Conservation (phyloP, 371 early-diverging fungal species). For the Mucor irregularis region DNA sequence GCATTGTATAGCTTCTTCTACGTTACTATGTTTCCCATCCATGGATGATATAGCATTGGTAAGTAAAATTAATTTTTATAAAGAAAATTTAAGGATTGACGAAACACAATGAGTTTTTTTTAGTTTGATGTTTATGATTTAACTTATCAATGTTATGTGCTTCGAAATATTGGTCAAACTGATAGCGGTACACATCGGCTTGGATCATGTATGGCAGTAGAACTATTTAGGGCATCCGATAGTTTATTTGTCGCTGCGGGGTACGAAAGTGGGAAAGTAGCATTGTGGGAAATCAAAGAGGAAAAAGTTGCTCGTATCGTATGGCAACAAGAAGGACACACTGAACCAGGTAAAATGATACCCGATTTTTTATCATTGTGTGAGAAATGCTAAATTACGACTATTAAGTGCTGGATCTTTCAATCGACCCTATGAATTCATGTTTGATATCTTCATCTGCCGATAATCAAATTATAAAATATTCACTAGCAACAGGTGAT, state of each 20-base stretch:
- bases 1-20: not conserved
- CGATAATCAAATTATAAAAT: constrained; percentile 48
- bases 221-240: constrained; percentile 19
- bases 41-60: constrained; percentile 33
- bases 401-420: constrained; percentile 37
- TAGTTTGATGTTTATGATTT: constrained; percentile 53
- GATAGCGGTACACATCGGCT: constrained; percentile 14
- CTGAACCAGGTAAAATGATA: constrained; percentile 47
- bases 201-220: constrained; percentile 48
- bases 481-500: constrained; percentile 25
- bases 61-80: not conserved
- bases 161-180: constrained; percentile 7
- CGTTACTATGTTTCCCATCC: constrained; percentile 29
- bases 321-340: constrained; percentile 39
- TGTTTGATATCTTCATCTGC: constrained; percentile 41
- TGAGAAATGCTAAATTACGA: too few relatives aligned
- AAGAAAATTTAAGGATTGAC: not conserved
- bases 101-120: not conserved
- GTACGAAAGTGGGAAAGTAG: constrained; percentile 47
- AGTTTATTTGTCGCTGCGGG: constrained; percentile 33
- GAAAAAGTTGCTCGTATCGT: not conserved
- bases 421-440: constrained; percentile 19
- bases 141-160: constrained; percentile 11
- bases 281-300: constrained; percentile 36
- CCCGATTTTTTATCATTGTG: too few relatives aligned